Base-by-base conservation (phyloP, 768 basidiomycete genomes). In the Leccinum aurantiacum region DNA sequence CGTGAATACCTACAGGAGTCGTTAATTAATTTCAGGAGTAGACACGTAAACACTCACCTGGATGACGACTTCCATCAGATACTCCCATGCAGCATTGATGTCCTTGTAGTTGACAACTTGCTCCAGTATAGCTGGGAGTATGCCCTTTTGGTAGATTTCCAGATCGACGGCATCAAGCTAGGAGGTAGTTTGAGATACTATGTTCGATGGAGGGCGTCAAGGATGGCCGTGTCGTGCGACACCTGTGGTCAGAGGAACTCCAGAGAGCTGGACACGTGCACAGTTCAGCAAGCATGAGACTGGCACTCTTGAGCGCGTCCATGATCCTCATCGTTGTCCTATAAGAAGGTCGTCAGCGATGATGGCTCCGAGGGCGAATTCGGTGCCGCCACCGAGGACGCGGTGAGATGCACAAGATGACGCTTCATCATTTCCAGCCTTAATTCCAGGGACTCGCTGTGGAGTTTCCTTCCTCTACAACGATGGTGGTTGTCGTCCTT, bases 261-360 rank as follows among this genome's bases (percentile, higher is more conserved):
- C 2, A 29, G 29, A 29, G 29, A 29, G 29, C 29, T 29, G 29
- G 0, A 29, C 29, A 94, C 0, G 96, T 98, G 58, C 96, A 84
- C 24, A 98, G 82, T 71, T 98, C 4, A 13, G 94, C 93, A 54
- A 99, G 86, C 96, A 98, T 98, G 59, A 95, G 83, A 69, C 94
- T 97, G 2, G 97, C 95, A 59, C 90, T 90, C 79, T 99, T 98
- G 69, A 99, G 81, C 13, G 95, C 96, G 74, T 99, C 96, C 97
- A 99, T 98, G 63, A 98, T 88, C 71, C 94, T n/a, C 91, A 77
- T 99, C 96, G 65, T 87, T 77, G 74, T 98, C 93, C 95, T 97
- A 53, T 5, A 22, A 22, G 33, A 24, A 15, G 6, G 11, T 0
- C 0, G 52, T 63, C 22, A 62, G 62, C 7, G 37, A 6, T 17